Evolutionary conservation across 1,284 basidiomycete species (phyloP), one percentile per base, ranked within the genome.

Genomic region (Pseudozyma sp.): DNA sequence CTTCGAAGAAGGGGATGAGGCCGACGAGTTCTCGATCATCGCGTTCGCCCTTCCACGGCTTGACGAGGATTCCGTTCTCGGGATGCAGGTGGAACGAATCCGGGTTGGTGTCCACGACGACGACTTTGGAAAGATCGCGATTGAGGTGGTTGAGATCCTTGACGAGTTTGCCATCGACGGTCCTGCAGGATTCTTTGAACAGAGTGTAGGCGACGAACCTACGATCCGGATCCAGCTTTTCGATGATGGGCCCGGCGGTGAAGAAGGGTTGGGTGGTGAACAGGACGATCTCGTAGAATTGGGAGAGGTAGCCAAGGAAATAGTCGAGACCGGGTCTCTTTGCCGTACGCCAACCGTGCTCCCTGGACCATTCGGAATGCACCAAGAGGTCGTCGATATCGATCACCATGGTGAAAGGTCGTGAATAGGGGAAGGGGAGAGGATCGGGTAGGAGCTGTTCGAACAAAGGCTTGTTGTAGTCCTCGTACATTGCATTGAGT

Each of bases 231-330:
- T 99, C 97, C 43, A 99, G 89, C 87, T 97, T 94, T 82, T 97
- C 94, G 40, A 96, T 87, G 60, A 98, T 89, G n/a, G 94, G 92
- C 33, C 88, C 87, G 1, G 93, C 96, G 59, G 93, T 95, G 85
- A 96, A 98, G 78, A 89, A 88, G 55, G 93, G 90, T 86, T 97
- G 94, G 9, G 90, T 89, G 13, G 95, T 97, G 87, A 98, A 99
- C 58, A 99, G 87, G 24, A 99, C 95, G 68, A 99, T 90, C 87
- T 99, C 96, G 85, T 94, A 99, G 86, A 97, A 98, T 82, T 97
- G 95, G 0, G 94, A 94, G 45, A 99, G 88, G 85, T 99, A 98
- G 35, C 90, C 94, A 52, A 99, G 87, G 89, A 98, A 99, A 86
- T 98, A 97, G 84, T 99, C 97, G 9, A 96, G 92, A 4, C 97